Percentiles rank a stretch among this genome's conserved stretches.
phyloP scores from a whole-genome alignment of 331 rosid species.

The Acacia pycnantha region DNA sequence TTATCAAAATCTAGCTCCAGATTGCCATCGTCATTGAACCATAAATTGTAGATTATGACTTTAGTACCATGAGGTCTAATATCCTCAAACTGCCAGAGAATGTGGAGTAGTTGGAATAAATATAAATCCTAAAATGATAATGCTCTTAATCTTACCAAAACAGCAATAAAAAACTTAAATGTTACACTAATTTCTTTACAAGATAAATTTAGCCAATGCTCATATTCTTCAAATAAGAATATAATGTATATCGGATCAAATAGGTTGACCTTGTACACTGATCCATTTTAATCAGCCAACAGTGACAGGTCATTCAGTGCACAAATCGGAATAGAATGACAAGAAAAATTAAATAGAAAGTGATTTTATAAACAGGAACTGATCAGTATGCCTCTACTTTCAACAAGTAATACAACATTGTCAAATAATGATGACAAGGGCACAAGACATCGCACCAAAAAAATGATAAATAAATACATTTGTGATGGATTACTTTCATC shows the following conservation, averaged over 20 bases:
- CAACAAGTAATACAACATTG: neutral
- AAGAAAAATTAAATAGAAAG: neutral
- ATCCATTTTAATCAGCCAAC: neutral
- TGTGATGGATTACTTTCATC: neutral
- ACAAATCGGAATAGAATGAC: neutral
- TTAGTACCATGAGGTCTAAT: conserved; percentile 80
- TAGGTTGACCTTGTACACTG: neutral
- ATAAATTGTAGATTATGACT: conserved; percentile 76
- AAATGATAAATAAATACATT: neutral
- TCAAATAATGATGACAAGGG: neutral
- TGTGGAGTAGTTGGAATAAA: conserved; percentile 3
- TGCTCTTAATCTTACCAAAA: conserved; percentile 14
- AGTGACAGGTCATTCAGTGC: neutral
- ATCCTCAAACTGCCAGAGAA: conserved; percentile 64
- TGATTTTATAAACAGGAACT: neutral
- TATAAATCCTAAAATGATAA: conserved; percentile 22
- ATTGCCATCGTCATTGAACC: conserved; percentile 58
- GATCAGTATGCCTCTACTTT: neutral
- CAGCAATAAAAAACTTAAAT: neutral
- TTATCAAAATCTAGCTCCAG: conserved; percentile 74
- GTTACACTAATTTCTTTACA: conserved; percentile 2
- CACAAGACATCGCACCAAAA: neutral
- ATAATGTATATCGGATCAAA: neutral
- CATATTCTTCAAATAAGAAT: conserved; percentile 5
- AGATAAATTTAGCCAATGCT: conserved; percentile 2